These are phyloP conservation scores for Tricholoma sp. DNA, from an alignment of 768 basidiomycete genomes.

Conservation along the genomic window DNA sequence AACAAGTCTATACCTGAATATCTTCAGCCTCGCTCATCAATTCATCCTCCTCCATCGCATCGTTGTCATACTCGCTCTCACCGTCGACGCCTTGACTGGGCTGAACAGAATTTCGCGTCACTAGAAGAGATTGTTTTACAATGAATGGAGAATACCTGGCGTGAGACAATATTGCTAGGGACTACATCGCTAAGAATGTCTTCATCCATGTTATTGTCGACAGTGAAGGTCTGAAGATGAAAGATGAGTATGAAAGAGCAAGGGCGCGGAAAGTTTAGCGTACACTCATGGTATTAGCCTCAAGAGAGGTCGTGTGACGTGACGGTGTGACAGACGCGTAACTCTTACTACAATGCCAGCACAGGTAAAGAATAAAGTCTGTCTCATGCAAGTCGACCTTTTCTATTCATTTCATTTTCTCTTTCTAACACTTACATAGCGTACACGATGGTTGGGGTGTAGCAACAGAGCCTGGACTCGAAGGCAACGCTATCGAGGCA, in stretches of 20 bases:
- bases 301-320: constrained; percentile 7
- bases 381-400: constrained; percentile 64
- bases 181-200: constrained; percentile 90
- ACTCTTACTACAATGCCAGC: constrained; percentile 10
- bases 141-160: constrained; percentile 51
- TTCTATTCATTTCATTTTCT: background rate
- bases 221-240: constrained; percentile 30
- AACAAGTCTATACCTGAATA: constrained; percentile 15
- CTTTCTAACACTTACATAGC: constrained; percentile 29
- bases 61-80: constrained; percentile 69
- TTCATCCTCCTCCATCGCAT: constrained; percentile 57
- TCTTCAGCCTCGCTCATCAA: constrained; percentile 50
- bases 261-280: constrained; percentile 6
- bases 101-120: constrained; percentile 18
- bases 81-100: constrained; percentile 67
- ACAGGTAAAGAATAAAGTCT: constrained; percentile 81
- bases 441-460: constrained; percentile 98
- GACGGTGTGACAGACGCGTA: constrained; percentile 17
- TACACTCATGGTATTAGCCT: constrained; percentile 22
- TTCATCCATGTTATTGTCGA: constrained; percentile 46
- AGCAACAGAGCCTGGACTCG: constrained; percentile 55
- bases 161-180: constrained; percentile 86
- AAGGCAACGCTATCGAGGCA: constrained; percentile 87
- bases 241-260: background rate
- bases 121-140: background rate